Base-by-base conservation (phyloP, 352 stramenopile genomes). In the Pythium rhizo-oryzae region DNA sequence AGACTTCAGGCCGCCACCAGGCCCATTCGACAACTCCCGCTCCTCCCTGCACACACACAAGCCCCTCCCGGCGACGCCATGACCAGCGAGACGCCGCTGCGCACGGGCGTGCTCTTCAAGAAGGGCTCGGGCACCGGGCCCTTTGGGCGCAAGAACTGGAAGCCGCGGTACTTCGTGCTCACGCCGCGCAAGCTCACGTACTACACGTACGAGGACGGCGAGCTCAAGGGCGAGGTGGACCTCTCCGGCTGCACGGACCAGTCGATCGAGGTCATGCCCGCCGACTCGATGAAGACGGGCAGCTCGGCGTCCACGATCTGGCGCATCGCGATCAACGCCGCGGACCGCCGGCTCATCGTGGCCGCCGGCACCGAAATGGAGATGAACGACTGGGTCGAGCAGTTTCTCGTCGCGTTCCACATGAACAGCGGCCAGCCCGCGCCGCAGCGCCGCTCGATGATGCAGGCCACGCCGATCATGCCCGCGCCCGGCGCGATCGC, bases 141-240 rank as follows among this genome's bases (percentile, higher is more conserved):
- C 28, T 85, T 88, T 41, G 73, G 74, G 8, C 71, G 78, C 30
- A 51, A 57, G 24, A 88, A 88, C 69, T 88, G 80, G 80, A 85
- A 85, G 62, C 72, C 76, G 41, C 80, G 76, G 28, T 85, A 81
- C 61, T 80, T 81, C 44, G 79, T 83, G 60, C 70, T 87, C 59
- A 81, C 75, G 39, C n/a, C 60, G n/a, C 53, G 55, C 18, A 59
- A 61, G 43, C 69, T 82, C 43, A 62, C 58, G 53, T 82, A 82
- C 69, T 82, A 74, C 65, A 72, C 46, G 50, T 74, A 75, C 35
- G 70, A 78, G 35, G 66, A 76, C 37, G 75, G 74, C 46, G 57
- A 72, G 21, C 65, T 81, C 47, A 78, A 80, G 50, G 76, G 76
- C 37, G 67, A 72, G 25, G 52, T 86, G 23, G 63, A 74, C 25